Conservation (phyloP, 108 stramenopile genomes). For the Nannochloropsis granulata region DNA sequence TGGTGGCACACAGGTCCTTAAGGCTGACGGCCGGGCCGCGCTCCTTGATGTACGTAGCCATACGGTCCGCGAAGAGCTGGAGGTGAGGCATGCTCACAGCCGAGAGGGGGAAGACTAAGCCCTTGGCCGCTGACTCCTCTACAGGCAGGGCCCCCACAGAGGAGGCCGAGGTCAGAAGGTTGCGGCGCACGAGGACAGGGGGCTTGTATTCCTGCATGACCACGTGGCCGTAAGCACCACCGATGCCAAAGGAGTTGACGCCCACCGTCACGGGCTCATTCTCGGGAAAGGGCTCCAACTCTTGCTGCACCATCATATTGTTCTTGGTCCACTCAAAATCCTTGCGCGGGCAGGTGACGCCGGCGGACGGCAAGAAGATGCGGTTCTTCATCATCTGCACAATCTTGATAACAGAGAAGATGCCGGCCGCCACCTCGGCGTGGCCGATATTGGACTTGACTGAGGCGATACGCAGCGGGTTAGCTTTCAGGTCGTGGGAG, state of each 20-base stretch:
- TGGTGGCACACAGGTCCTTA: not conserved
- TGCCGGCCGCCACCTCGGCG: slow-evolving; percentile 39
- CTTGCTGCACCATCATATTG: not conserved
- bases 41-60: not conserved
- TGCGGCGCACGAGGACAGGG: not conserved
- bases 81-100: not conserved
- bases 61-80: not conserved
- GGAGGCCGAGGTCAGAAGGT: not conserved
- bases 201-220: not conserved
- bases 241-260: slow-evolving; percentile 40
- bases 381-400: slow-evolving; percentile 26
- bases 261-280: slow-evolving; percentile 10
- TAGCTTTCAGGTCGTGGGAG: not conserved
- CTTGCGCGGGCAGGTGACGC: not conserved
- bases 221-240: slow-evolving; percentile 39
- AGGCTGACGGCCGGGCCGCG: not conserved
- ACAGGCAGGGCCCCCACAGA: not conserved
- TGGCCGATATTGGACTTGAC: slow-evolving; percentile 43
- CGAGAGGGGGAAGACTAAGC: not conserved
- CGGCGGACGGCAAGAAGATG: not conserved
- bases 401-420: slow-evolving; percentile 35
- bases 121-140: not conserved
- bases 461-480: slow-evolving; percentile 32
- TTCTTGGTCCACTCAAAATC: not conserved
- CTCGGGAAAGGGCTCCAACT: not conserved